phyloP scores from a whole-genome alignment of 257 asterid genomes.

The Solanum chaucha region DNA sequence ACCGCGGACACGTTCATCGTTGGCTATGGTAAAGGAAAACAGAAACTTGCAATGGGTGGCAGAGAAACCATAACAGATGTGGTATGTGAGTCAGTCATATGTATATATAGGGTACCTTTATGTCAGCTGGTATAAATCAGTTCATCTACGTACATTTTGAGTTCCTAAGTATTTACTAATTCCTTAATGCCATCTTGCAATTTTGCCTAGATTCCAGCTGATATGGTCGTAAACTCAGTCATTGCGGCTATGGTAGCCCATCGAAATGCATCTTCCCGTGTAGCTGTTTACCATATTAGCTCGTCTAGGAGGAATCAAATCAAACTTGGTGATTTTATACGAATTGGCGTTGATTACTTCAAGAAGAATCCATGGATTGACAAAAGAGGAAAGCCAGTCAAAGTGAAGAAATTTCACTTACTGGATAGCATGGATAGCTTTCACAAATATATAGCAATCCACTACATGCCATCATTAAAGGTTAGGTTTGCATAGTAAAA shows the following conservation, averaged over 20 bases:
- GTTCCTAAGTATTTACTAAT: not conserved
- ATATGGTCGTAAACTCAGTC: not conserved
- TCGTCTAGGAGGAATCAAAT: not conserved
- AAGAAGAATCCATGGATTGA: not conserved
- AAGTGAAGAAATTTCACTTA: not conserved
- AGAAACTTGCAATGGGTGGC: not conserved
- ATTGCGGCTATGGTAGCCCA: not conserved
- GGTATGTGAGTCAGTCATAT: not conserved
- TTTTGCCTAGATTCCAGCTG: not conserved
- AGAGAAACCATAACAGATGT: not conserved
- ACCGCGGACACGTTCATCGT: not conserved
- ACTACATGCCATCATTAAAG: slow-evolving; percentile 9
- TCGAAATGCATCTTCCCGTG: not conserved
- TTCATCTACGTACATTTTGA: not conserved
- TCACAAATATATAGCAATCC: not conserved
- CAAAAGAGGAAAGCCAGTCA: slow-evolving; percentile 1
- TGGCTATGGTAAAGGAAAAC: not conserved
- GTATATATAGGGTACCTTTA: not conserved
- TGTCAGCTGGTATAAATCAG: not conserved
- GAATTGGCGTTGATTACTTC: not conserved
- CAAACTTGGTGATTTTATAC: not conserved
- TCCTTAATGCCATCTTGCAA: not conserved
- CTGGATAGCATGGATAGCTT: not conserved
- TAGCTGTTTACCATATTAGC: not conserved
- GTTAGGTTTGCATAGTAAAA: not conserved